Evolutionary conservation across 2,329 filamentous ascomycete genomes (phyloP).

Genomic region (Elsinoe ampelina): DNA sequence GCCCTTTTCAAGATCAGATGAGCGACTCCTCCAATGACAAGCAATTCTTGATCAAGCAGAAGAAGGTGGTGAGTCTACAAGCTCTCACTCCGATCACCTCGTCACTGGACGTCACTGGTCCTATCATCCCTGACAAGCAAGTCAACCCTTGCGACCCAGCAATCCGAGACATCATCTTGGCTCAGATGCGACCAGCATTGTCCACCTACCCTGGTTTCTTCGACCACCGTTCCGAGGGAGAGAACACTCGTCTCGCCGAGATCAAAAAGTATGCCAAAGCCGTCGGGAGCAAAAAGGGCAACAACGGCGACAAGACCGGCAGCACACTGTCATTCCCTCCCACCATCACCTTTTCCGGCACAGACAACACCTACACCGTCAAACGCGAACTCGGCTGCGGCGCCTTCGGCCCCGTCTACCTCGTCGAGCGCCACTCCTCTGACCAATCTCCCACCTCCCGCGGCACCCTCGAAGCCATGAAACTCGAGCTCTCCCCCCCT

Average conservation of each 20-base stretch:
- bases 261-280: constrained; percentile 75
- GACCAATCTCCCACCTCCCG: constrained; percentile 39
- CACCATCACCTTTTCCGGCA: constrained; percentile 57
- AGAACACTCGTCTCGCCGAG: constrained; percentile 59
- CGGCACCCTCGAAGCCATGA: constrained; percentile 67
- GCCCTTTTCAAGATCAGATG: constrained; percentile 60
- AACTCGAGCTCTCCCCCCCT: constrained; percentile 77
- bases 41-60: constrained; percentile 41
- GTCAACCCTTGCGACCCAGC: constrained; percentile 83
- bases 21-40: constrained; percentile 38
- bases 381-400: constrained; percentile 83
- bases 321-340: constrained; percentile 51
- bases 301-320: constrained; percentile 26
- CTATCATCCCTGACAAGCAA: constrained; percentile 70
- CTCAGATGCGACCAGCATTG: constrained; percentile 63
- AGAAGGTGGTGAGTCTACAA: constrained; percentile 16
- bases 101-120: constrained; percentile 48
- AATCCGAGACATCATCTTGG: constrained; percentile 65
- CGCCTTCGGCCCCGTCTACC: constrained; percentile 90
- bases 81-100: constrained; percentile 27
- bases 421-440: constrained; percentile 59
- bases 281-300: constrained; percentile 47
- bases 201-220: constrained; percentile 69
- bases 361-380: constrained; percentile 61
- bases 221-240: constrained; percentile 53